Evolutionary conservation across 441 rosid genomes (phyloP), one percentile per base, ranked within the genome.

Genomic region (Erodium trifolium): DNA sequence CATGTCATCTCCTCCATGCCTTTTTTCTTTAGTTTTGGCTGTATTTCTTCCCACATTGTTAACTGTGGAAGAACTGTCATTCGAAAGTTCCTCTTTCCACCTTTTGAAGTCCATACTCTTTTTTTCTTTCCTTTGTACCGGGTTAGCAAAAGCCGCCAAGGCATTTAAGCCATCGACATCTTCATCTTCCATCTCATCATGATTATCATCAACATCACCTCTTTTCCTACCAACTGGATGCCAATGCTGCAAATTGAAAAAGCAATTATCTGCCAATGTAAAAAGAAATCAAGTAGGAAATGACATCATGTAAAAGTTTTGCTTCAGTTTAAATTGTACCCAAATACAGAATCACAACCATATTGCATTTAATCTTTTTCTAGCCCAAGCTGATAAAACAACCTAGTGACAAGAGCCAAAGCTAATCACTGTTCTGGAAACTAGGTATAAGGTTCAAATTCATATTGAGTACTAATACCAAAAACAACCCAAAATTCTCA

Each of bases 51-150:
- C 72, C 65, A 39, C 41, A 66, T 67, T 63, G 70, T 55, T 69
- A 53, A 69, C 57, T 63, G 57, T 39, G 31, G 75, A 71, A 65
- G 76, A 45, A 78, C 55, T 73, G 70, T 86, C 73, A 67, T 77
- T 79, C 17, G 70, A 43, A 23, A 73, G 35, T 63, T 78, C 18
- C 75, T 87, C 88, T 78, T 78, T 86, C 89, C 93, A 85, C 65
- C 45, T 71, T 35, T 79, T 79, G 66, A 89, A 78, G 77, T 87
- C 76, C 82, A 91, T 75, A 64, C 67, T 71, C 63, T 77, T 84
- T 72, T 78, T 91, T 84, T 85, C 87, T 79, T 87, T 93, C 87
- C 90, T 86, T 73, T 78, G 79, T 6, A 91, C 81, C 11, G 93
- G 93, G 70, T 81, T 72, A 68, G 96, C 97, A 75, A 86, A 87